These are phyloP conservation scores for Lipomyces mesembrius DNA, from an alignment of 805 yeast species.

Conservation along the genomic window DNA sequence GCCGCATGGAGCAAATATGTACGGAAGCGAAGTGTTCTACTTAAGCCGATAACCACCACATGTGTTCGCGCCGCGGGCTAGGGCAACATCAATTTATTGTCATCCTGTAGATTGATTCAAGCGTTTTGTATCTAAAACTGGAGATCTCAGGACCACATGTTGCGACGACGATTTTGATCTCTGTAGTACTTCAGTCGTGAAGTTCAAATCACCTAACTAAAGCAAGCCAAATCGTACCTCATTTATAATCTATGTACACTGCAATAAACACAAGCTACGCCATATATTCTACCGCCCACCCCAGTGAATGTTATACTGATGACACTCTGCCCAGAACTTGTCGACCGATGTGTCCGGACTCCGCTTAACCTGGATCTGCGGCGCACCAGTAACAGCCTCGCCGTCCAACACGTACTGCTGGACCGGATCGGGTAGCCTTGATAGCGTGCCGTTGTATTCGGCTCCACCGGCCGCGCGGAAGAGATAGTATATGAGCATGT, in stretches of 20 bases:
- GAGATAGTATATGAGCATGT: slow-evolving; percentile 28
- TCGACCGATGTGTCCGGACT: slow-evolving; percentile 9
- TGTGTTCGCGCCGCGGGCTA: no score
- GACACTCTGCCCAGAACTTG: slow-evolving; percentile 24
- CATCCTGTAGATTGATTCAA: no score
- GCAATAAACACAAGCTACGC: background rate
- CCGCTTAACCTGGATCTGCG: slow-evolving; percentile 4
- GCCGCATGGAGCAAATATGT: no score
- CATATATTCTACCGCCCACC: slow-evolving; percentile 19
- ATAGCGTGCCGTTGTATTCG: slow-evolving; percentile 15
- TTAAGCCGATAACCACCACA: no score
- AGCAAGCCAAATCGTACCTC: background rate
- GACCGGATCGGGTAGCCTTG: slow-evolving; percentile 11
- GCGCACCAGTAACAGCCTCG: slow-evolving; percentile 12
- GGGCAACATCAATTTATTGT: no score
- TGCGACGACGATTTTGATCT: no score
- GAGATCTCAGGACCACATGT: no score
- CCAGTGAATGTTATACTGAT: slow-evolving; percentile 21
- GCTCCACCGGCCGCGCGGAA: slow-evolving; percentile 29
- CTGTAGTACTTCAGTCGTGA: no score
- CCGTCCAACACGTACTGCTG: slow-evolving; percentile 12
- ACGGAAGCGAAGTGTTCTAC: no score
- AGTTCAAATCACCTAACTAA: background rate
- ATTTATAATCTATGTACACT: background rate
- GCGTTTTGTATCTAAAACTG: no score